Evolutionary conservation across 2,329 filamentous ascomycete species (phyloP), one percentile per base, ranked within the genome.

Genomic region (Phaeoacremonium minimum): DNA sequence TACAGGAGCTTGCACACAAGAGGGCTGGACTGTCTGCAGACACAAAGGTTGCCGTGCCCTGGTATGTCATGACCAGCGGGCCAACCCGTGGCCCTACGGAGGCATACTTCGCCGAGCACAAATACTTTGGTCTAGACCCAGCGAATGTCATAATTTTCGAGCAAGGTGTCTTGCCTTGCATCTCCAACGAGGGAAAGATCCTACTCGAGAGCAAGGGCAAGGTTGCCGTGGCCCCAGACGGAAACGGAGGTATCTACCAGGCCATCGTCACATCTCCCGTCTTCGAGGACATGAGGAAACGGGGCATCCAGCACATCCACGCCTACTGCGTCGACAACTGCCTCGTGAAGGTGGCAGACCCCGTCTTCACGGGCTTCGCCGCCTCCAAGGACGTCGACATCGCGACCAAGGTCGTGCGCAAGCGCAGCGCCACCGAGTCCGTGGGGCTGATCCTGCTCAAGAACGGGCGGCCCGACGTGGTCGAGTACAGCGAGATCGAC

Each of bases 41-140:
- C 33, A 61, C 63, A 45, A 70, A 69, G 37, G 79, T 80, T 30
- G 71, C 84, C 19, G 82, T 97, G 29, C 93, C 93, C 11, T 98
- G 93, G 93, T 98, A 98, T 67, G 88, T 98, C 63, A 98, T 98
- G 93, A 98, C 93, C 53, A 95, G 88, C 54, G 93, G 93, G 5
- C 93, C 93, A 31, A 98, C 93, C 7, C 80, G 90, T 48, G 80
- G 80, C 43, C 87, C 90, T 28, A 98, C 93, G n/a, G 86, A 95
- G 71, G 73, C 85, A 44, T 98, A 93, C 71, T 97, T 98, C 64
- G 69, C 85, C 59, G 75, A 95, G 63, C 75, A 97, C 71, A 77
- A 79, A 40, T 97, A 89, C 72, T 98, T 98, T 61, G 93, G 93
- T 6, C 68, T 98, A 42, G 75, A 83, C 48, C 77, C 86, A 64